Base-by-base conservation (phyloP, 2,329 filamentous ascomycete genomes). In the Elsinoe ampelina region DNA sequence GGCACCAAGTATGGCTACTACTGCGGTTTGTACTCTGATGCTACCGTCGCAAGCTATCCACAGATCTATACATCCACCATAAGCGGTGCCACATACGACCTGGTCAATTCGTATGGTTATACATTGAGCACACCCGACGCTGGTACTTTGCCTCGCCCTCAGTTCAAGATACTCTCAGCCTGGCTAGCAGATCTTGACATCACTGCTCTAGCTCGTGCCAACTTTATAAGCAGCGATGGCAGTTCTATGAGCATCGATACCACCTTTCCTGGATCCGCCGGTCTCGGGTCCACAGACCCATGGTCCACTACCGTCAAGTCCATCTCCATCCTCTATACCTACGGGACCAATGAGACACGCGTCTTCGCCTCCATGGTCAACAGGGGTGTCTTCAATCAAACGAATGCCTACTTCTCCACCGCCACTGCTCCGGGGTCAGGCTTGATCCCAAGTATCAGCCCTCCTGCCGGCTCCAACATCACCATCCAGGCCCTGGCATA, bases 1-100 rank as follows among this genome's bases (percentile, higher is more conserved):
- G 66, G 67, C 8, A 43, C 58, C 17, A 61, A 66, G 1, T 58
- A 67, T 32, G 66, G 69, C 12, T 67, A 68, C 32, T 67, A 68
- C 47, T 73, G 70, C 58, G 61, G 66, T 30, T 54, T 73, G 35
- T 73, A 70, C 61, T 19, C 55, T 13, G 32, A 34, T 19, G n/a
- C 11, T 32, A 13, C 32, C 17, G 35, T 36, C 35, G 35, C 32
- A 7, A 54, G 30, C 50, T 36, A 34, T n/a, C 22, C 38, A 10
- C 22, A 32, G 10, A 20, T 41, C 13, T 38, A 36, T 13, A 54
- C 48, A 10, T 7, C 45, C 45, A 50, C 20, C 32, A 35, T 19
- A 6, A 39, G 17, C 19, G 26, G n/a, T 35, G 50, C 32, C 50
- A 36, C 32, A 10, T 34, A 36, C 11, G 35, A 50, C 45, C 13